These are phyloP conservation scores for Deinandra increscens DNA, from an alignment of 129 eudicot species.

Conservation along the genomic window DNA sequence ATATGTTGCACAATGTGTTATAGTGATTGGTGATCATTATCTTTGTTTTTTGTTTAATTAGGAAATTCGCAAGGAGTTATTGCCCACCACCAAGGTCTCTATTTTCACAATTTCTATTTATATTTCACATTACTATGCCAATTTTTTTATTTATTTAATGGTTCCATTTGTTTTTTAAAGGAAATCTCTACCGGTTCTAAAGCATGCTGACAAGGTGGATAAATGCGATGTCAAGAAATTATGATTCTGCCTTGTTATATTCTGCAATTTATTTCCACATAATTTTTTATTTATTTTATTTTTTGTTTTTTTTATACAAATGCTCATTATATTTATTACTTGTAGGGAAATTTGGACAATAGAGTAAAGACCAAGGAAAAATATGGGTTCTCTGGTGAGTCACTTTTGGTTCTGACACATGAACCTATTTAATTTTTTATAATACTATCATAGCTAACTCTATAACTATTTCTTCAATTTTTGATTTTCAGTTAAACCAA, in stretches of 20 bases:
- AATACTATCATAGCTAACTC: background rate
- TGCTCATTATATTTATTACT: conserved; percentile 25
- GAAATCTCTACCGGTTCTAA: conserved; percentile 67
- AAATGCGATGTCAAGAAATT: conserved; percentile 8
- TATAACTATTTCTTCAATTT: background rate
- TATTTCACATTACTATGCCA: conserved; percentile 22
- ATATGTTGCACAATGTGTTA: background rate
- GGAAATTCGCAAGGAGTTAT: conserved; percentile 42
- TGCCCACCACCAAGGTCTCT: conserved; percentile 61
- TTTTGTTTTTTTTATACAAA: background rate
- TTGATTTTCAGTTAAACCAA: conserved; percentile 51
- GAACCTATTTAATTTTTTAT: background rate
- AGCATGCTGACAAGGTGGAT: conserved; percentile 31
- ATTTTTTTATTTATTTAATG: conserved; percentile 6
- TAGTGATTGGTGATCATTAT: conserved; percentile 1
- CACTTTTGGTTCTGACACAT: background rate
- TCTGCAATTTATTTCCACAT: background rate
- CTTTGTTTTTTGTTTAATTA: conserved; percentile 25
- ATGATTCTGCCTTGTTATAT: background rate
- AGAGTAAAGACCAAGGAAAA: conserved; percentile 29
- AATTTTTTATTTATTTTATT: no score
- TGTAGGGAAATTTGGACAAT: conserved; percentile 48
- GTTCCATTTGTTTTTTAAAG: conserved; percentile 41
- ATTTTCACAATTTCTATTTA: background rate
- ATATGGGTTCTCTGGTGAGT: conserved; percentile 61